Evolutionary conservation across 345 rosid species (phyloP), one percentile per base, ranked within the genome.

Genomic region (Citrus glauca): DNA sequence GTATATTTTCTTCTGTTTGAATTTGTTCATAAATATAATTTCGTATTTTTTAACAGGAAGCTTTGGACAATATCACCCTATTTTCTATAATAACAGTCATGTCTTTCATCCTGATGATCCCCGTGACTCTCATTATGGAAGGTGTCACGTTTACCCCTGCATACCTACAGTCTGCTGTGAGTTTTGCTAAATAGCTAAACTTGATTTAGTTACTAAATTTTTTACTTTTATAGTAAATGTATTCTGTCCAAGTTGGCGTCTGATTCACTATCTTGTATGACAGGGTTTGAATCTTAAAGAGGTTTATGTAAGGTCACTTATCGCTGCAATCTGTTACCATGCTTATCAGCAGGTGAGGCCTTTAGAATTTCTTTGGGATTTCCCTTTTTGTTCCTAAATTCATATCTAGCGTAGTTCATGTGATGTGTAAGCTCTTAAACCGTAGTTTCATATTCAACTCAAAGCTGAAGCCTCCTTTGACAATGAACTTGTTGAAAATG

Each of bases 81-180:
- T 97, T 97, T 90, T 97, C 99, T n/a, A 90, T 97, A 60, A 97
- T 97, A 81, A 97, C 99, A 37, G 60, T 97, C 42, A 91, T 97
- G 98, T 94, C 99, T 76, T 90, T 97, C 72, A 19, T 97, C 81
- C 79, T 94, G 77, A 77, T 90, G 81, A 92, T 96, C 81, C 99
- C 99, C 62, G 94, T 85, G 73, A 75, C 99, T 78, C 27, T 89
- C 84, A 89, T 91, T 81, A 81, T 86, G 78, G 99, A 94, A 85
- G 99, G 99, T 72, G 86, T 94, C 85, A 94, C 88, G 85, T 93
- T 94, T 77, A 90, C 98, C 80, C 99, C 99, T 45, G 85, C 91
- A 73, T 90, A 87, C 85, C 84, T 97, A 61, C 94, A 93, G 68
- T 82, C 94, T 78, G 93, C 88, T 75, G 99, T 97, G 82, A 88